A percentile compares a stretch with the other conserved stretches of the same genome.
phyloP scores from a whole-genome alignment of 352 stramenopile species.

The Pythium brassicae region DNA sequence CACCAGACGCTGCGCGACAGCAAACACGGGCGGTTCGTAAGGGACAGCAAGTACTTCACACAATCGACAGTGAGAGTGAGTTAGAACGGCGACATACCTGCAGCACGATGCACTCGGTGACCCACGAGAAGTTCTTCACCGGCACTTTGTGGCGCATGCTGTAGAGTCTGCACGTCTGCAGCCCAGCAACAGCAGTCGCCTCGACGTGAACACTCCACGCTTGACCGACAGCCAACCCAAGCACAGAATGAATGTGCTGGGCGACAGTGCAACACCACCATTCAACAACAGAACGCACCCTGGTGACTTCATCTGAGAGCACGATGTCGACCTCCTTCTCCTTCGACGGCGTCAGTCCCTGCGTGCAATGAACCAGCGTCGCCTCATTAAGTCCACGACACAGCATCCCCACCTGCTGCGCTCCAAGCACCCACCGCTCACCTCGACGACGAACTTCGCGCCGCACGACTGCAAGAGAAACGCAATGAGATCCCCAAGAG shows the following conservation, averaged over 20 bases:
- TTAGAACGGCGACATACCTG: slow-evolving; percentile 53
- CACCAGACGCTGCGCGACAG: slow-evolving; percentile 36
- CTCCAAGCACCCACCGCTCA: slow-evolving; percentile 11
- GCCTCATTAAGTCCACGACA: too few relatives aligned
- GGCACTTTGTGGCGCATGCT: slow-evolving; percentile 27
- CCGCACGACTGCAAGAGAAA: slow-evolving; percentile 67
- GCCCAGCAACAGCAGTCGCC: not conserved
- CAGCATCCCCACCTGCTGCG: not conserved
- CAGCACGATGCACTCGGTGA: slow-evolving; percentile 78
- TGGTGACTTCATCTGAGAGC: slow-evolving; percentile 64
- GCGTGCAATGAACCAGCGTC: not conserved
- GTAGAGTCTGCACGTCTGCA: slow-evolving; percentile 53
- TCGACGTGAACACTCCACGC: not conserved
- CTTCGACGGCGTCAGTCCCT: slow-evolving; percentile 47
- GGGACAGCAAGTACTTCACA: slow-evolving; percentile 1
- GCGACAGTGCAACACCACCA: too few relatives aligned
- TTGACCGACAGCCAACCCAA: too few relatives aligned
- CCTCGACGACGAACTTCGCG: slow-evolving; percentile 51
- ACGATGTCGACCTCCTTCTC: slow-evolving; percentile 50
- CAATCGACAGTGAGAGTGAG: not conserved
- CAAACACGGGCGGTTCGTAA: not conserved
- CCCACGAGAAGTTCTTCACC: slow-evolving; percentile 72
- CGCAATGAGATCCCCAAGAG: slow-evolving; percentile 37
- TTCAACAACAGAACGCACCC: slow-evolving; percentile 32
- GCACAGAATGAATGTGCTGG: too few relatives aligned